Conservation (phyloP, 1,284 basidiomycete species). For the Trichosporon ovoides region DNA sequence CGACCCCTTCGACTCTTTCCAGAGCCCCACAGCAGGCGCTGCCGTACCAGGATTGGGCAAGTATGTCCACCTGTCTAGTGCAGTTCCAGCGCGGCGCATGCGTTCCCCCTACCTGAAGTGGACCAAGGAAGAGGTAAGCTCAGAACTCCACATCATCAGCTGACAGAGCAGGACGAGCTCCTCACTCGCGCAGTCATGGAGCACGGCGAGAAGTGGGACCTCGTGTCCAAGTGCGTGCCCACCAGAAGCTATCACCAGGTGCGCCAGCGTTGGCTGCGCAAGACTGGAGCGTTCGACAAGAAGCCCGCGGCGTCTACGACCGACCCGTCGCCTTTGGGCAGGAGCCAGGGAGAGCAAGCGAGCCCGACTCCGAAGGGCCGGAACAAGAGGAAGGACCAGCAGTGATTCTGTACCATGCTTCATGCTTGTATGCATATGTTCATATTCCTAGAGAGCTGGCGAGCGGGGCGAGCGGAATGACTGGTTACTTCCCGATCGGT, state of each 20-base stretch:
- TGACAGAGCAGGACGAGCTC: conserved; percentile 39
- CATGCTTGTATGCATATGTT: conserved; percentile 4
- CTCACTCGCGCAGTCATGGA: conserved; percentile 44
- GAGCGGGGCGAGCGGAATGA: too few relatives aligned
- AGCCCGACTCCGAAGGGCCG: conserved; percentile 20
- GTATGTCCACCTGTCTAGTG: conserved; percentile 43
- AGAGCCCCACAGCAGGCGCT: conserved; percentile 31
- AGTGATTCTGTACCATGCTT: neutral
- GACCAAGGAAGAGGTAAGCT: conserved; percentile 45
- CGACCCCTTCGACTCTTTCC: conserved; percentile 25
- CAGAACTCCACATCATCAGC: too few relatives aligned
- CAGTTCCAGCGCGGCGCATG: conserved; percentile 39
- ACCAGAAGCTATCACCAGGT: conserved; percentile 48
- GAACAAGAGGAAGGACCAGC: conserved; percentile 9
- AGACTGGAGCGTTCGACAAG: conserved; percentile 47
- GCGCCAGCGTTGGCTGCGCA: conserved; percentile 44
- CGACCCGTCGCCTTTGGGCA: conserved; percentile 16
- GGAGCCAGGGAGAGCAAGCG: conserved; percentile 12
- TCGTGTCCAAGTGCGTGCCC: conserved; percentile 45
- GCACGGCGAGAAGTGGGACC: conserved; percentile 48
- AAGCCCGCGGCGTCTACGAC: conserved; percentile 23
- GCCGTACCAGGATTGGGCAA: conserved; percentile 44
- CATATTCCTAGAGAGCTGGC: neutral
- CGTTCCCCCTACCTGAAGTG: conserved; percentile 46
- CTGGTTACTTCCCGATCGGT: too few relatives aligned